Evolutionary conservation across 106 monocot species (phyloP).

Genomic region (Allium cepa): DNA sequence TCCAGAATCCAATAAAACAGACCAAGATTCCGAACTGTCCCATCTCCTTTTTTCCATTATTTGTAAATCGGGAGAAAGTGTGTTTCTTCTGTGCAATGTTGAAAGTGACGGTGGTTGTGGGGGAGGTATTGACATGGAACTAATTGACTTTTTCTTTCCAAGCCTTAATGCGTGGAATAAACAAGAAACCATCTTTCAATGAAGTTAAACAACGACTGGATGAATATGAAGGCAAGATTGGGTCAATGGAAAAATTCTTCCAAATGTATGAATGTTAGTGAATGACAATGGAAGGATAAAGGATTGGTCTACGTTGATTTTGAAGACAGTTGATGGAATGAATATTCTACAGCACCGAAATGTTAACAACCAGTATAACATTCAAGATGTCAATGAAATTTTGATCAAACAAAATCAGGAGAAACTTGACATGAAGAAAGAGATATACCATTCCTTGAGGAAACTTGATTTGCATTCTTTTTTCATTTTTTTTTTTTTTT

Average conservation of each 20-base stretch:
- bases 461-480: neutral
- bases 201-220: neutral
- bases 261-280: constrained; percentile 8
- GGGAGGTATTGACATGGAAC: constrained; percentile 7
- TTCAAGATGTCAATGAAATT: too few relatives aligned
- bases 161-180: constrained; percentile 23
- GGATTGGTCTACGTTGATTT: too few relatives aligned
- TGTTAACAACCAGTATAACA: too few relatives aligned
- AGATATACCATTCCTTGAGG: neutral
- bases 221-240: constrained; percentile 13
- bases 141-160: constrained; percentile 20
- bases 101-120: constrained; percentile 18
- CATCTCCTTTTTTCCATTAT: constrained; percentile 64
- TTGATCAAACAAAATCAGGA: too few relatives aligned
- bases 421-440: too few relatives aligned
- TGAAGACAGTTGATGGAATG: too few relatives aligned
- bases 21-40: constrained; percentile 93
- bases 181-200: constrained; percentile 21
- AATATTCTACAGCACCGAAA: too few relatives aligned
- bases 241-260: constrained; percentile 8
- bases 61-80: constrained; percentile 32
- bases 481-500: too few relatives aligned
- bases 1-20: constrained; percentile 69
- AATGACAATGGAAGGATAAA: too few relatives aligned
- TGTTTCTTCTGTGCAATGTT: constrained; percentile 7